Evolutionary conservation across 805 yeast species (phyloP), one percentile per base, ranked within the genome.

Genomic region (Spathaspora hagerdaliae): DNA sequence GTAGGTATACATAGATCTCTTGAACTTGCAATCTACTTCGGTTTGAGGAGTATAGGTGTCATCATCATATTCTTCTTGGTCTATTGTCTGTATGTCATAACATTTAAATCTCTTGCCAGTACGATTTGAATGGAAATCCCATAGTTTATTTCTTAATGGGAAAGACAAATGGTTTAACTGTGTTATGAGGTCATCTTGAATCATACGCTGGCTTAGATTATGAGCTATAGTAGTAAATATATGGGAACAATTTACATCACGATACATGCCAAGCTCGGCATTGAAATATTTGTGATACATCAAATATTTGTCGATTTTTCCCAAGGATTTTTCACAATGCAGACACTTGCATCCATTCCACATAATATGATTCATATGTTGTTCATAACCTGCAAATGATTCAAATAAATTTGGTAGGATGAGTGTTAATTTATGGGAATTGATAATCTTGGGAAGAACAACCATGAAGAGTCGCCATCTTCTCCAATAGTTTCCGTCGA

Each of bases 311-410:
- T 86, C 95, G 41, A 82, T 69, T 9, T 75, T 51, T 0, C 75
- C 74, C 24, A 85, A 60, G 36, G 66, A 67, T 43, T 65, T 65
- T 11, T 65, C 64, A 54, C 95, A 86, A 51, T 73, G 77, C 1
- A 52, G 49, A 57, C 95, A 86, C 34, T 73, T 74, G 59, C 92
- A 85, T 0, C 92, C 92, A 57, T 85, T 85, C 91, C 92, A 86
- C 24, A 86, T 60, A 42, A 86, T 51, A 50, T 83, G 85, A 39
- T 87, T 84, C 57, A 82, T 80, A 6, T 83, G 59, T 45, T 82
- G 83, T 51, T 86, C 95, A 58, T 85, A 86, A 49, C 87, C 78
- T 0, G 88, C 69, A 15, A 83, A 64, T 0, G 82, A 65, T 46
- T 81, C 79, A 50, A 86, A 59, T 44, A 83, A 69, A 5, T 80